phyloP scores from a whole-genome alignment of 2,329 filamentous ascomycete species.

The Monascus ruber region DNA sequence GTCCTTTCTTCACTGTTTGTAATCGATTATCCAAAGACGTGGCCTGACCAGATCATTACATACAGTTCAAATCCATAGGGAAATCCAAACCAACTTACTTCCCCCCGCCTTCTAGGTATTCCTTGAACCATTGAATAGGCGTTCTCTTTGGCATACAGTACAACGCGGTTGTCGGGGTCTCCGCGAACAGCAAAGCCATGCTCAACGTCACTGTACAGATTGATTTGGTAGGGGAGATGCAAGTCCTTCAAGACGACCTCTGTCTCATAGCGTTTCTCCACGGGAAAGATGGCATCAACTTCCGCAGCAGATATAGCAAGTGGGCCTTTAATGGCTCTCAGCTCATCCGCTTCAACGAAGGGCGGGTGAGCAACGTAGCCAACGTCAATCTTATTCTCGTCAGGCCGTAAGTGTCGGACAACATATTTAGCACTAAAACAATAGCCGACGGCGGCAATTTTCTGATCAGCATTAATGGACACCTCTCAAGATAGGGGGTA shows the following conservation, averaged over 20 bases:
- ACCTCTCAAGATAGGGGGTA: slow-evolving; percentile 8
- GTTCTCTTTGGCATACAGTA: slow-evolving; percentile 61
- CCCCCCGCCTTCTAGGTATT: slow-evolving; percentile 5
- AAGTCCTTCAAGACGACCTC: slow-evolving; percentile 47
- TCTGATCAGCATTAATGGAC: slow-evolving; percentile 2
- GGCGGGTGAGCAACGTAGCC: slow-evolving; percentile 63
- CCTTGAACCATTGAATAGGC: slow-evolving; percentile 57
- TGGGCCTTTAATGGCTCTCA: slow-evolving; percentile 50
- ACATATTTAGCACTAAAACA: slow-evolving; percentile 44
- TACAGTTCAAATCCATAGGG: too few relatives aligned
- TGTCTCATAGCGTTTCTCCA: slow-evolving; percentile 48
- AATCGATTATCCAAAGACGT: too few relatives aligned
- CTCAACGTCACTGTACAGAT: slow-evolving; percentile 53
- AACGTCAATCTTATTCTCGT: slow-evolving; percentile 49
- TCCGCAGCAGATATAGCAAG: slow-evolving; percentile 52
- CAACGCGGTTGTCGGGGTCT: slow-evolving; percentile 43
- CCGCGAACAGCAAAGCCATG: slow-evolving; percentile 64
- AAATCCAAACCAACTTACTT: too few relatives aligned
- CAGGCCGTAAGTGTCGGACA: slow-evolving; percentile 50
- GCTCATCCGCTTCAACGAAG: slow-evolving; percentile 55
- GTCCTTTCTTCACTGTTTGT: too few relatives aligned
- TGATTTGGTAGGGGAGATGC: slow-evolving; percentile 57
- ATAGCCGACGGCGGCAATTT: slow-evolving; percentile 15
- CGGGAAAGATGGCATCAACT: slow-evolving; percentile 51
- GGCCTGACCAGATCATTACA: too few relatives aligned